A percentile compares a stretch with the other conserved stretches of the same genome.
Evolutionary conservation across 208 protist genomes (phyloP).

Genomic region (Wallacemonas sp.): DNA sequence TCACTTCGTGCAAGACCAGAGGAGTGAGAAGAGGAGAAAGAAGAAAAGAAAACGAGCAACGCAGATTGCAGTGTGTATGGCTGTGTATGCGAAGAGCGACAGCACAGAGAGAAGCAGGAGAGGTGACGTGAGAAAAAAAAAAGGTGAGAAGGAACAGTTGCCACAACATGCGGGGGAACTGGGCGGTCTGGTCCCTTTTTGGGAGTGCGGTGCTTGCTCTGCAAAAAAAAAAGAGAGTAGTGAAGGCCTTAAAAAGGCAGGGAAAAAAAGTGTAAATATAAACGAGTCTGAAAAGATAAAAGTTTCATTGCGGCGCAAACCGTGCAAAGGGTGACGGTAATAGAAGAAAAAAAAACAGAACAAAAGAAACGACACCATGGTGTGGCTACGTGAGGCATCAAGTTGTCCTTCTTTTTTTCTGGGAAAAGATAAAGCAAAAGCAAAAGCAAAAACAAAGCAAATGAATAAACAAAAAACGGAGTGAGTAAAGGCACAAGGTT

Average conservation of each 20-base stretch:
- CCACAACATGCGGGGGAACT: too few species aligned
- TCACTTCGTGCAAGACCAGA: too few species aligned
- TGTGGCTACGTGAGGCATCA: not conserved
- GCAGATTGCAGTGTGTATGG: not conserved
- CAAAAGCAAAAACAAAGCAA: not conserved
- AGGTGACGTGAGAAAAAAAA: too few species aligned
- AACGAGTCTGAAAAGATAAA: not conserved
- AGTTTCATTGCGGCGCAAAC: too few species aligned
- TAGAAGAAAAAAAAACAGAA: conserved; percentile 12
- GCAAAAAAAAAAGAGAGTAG: too few species aligned
- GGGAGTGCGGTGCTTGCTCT: too few species aligned
- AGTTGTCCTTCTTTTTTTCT: not conserved
- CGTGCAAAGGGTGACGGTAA: not conserved
- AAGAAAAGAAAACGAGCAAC: conserved; percentile 7
- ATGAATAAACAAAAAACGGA: conserved; percentile 7
- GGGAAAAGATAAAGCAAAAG: not conserved
- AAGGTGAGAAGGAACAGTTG: too few species aligned
- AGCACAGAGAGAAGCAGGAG: too few species aligned
- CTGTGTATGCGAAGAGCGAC: too few species aligned
- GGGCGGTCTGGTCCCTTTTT: too few species aligned
- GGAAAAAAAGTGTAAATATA: not conserved
- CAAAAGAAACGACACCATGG: not conserved
- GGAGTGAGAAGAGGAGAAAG: not conserved
- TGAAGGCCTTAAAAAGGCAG: too few species aligned
- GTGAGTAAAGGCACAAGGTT: too few species aligned